These are phyloP conservation scores for Trypanosoma boissoni DNA, from an alignment of 208 protist species.

Conservation along the genomic window DNA sequence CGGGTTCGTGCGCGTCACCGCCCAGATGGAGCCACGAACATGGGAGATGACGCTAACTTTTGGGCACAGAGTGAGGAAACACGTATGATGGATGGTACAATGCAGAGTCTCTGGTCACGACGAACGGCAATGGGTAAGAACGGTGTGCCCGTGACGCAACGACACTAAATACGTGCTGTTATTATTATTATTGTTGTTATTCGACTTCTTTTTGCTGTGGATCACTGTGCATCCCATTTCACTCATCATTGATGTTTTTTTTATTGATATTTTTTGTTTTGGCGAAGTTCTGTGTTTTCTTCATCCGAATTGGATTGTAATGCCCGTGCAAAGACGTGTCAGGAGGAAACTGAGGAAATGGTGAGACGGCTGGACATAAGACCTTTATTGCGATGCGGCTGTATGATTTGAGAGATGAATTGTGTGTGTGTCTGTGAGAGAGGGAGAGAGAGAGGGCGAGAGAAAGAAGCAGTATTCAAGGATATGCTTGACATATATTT, in stretches of 20 bases:
- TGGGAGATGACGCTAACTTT: slow-evolving; percentile 79
- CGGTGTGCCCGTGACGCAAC: slow-evolving; percentile 61
- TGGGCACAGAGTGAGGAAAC: slow-evolving; percentile 61
- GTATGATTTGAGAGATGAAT: background rate
- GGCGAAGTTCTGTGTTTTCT: too few species aligned
- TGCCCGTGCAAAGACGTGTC: too few species aligned
- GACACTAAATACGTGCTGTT: slow-evolving; percentile 26
- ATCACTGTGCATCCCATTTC: too few species aligned
- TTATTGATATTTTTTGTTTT: too few species aligned
- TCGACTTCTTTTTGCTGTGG: background rate
- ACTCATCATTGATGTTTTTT: too few species aligned
- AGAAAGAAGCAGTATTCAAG: slow-evolving; percentile 8
- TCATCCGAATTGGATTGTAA: too few species aligned
- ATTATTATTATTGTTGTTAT: slow-evolving; percentile 10
- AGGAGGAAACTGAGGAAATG: too few species aligned
- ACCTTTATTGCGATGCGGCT: background rate
- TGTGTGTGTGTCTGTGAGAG: too few species aligned
- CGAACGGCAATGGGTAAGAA: slow-evolving; percentile 70
- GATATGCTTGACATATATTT: slow-evolving; percentile 4
- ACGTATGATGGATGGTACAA: slow-evolving; percentile 55
- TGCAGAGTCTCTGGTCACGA: slow-evolving; percentile 77
- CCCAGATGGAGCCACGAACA: slow-evolving; percentile 81
- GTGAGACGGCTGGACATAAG: background rate
- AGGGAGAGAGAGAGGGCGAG: background rate
- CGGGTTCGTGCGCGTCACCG: slow-evolving; percentile 85